A percentile compares a stretch with the other conserved stretches of the same genome.
phyloP scores from a whole-genome alignment of 2,329 filamentous ascomycete genomes.

The Verticillium albo-atrum region DNA sequence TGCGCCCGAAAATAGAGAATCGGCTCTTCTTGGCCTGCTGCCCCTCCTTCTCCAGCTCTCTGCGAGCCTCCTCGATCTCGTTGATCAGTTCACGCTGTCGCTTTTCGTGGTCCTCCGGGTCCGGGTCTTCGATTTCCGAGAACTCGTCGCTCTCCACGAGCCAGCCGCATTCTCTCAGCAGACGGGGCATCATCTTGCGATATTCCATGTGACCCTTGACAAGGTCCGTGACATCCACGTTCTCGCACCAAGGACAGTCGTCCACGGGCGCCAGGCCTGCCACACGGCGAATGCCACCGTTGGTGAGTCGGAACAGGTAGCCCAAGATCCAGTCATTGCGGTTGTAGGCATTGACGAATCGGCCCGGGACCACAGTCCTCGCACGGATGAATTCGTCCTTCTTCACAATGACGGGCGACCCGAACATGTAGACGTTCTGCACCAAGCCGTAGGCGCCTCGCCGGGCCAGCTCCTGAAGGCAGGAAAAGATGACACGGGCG shows the following conservation, averaged over 20 bases:
- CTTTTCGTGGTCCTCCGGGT: slow-evolving; percentile 86
- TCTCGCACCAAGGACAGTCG: slow-evolving; percentile 76
- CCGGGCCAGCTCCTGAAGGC: slow-evolving; percentile 77
- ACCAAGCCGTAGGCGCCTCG: slow-evolving; percentile 82
- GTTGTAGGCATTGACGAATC: slow-evolving; percentile 92
- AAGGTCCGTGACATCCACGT: slow-evolving; percentile 78
- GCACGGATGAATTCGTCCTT: slow-evolving; percentile 82
- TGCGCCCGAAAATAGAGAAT: slow-evolving; percentile 78
- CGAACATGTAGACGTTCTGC: slow-evolving; percentile 94
- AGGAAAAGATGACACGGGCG: slow-evolving; percentile 87
- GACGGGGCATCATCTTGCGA: slow-evolving; percentile 81
- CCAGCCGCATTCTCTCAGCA: slow-evolving; percentile 88
- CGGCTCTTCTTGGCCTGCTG: slow-evolving; percentile 50
- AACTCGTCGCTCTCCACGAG: slow-evolving; percentile 90
- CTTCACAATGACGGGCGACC: slow-evolving; percentile 86
- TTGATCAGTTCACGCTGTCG: slow-evolving; percentile 90
- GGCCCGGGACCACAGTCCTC: slow-evolving; percentile 80
- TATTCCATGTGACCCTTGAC: slow-evolving; percentile 97
- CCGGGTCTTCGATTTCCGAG: slow-evolving; percentile 92
- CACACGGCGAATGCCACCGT: slow-evolving; percentile 83
- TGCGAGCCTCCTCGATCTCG: slow-evolving; percentile 92
- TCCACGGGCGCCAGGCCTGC: slow-evolving; percentile 79
- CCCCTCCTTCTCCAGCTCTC: slow-evolving; percentile 75
- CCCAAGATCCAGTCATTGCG: slow-evolving; percentile 96
- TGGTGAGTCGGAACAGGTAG: slow-evolving; percentile 92